Evolutionary conservation across 805 yeast species (phyloP).

Genomic region (Yamadazyma sp.): DNA sequence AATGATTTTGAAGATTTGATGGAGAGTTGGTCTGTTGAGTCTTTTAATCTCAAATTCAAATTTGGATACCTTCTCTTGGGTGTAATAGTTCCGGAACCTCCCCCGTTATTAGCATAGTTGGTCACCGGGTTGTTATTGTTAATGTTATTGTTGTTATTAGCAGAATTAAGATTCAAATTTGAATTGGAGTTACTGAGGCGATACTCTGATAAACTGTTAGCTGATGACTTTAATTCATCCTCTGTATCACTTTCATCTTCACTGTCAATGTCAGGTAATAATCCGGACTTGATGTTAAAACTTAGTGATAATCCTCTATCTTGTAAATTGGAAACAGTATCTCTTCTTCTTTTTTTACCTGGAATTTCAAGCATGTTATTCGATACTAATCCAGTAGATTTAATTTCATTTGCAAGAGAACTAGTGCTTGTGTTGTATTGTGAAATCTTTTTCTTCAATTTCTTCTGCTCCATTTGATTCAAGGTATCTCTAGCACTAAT

Average conservation of each 20-base stretch:
- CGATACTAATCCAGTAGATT: neutral
- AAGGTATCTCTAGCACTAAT: slow-evolving; percentile 51
- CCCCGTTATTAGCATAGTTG: neutral
- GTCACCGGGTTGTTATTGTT: neutral
- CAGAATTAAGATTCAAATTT: neutral
- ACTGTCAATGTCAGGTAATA: slow-evolving; percentile 21
- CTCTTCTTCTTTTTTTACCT: slow-evolving; percentile 39
- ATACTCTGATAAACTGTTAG: neutral
- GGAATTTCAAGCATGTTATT: too few species aligned
- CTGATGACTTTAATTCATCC: neutral
- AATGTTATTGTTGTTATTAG: neutral
- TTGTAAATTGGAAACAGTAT: slow-evolving; percentile 63
- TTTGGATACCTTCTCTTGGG: slow-evolving; percentile 2
- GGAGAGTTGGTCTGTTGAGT: slow-evolving; percentile 26
- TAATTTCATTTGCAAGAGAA: too few species aligned
- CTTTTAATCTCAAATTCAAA: slow-evolving; percentile 3
- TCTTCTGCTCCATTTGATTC: slow-evolving; percentile 30
- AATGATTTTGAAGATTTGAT: slow-evolving; percentile 32
- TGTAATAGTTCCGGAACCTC: neutral
- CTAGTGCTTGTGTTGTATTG: too few species aligned
- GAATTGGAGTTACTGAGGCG: neutral
- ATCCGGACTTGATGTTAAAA: slow-evolving; percentile 59
- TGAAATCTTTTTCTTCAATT: slow-evolving; percentile 10
- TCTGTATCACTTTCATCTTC: slow-evolving; percentile 15
- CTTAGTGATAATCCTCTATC: slow-evolving; percentile 67